Evolutionary conservation across 768 basidiomycete species (phyloP), one percentile per base, ranked within the genome.

Genomic region (Chalciporus chontae): DNA sequence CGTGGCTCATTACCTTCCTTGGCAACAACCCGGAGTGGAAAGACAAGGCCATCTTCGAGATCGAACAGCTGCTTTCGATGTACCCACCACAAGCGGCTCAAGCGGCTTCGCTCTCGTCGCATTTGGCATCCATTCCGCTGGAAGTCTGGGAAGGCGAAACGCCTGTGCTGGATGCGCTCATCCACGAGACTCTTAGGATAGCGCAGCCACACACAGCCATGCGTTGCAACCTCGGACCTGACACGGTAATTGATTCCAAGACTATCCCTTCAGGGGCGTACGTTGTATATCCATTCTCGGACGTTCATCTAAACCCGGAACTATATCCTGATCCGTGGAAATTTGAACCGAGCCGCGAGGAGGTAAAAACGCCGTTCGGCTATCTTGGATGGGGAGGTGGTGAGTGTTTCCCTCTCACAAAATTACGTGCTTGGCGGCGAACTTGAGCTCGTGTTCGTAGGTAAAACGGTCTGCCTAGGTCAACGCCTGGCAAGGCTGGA

Each of bases 301-400:
- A 85, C 61, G 82, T 88, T 38, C 87, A 90, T 69, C 78, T 90
- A 32, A 77, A 89, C 66, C 75, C 83, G 36, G 74, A 77, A 52
- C 66, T 90, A 18, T 90, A 90, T 65, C 78, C 81, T 41, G 79
- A 89, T 64, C 87, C 87, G 34, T 87, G 85, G 85, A 80, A 72
- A 57, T 90, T 87, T 59, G 84, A 89, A 70, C 88, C 87, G 40
- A 63, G 53, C 43, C 70, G 76, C 51, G 71, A 60, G 72, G 81
- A 66, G 68, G 71, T 56, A 69, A 76, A 67, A 67, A 68, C 72
- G 51, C 77, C 77, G 50, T 81, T 80, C 66, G 70, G 76, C 47
- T 89, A 84, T 62, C 73, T 89, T 43, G 87, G 86, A 29, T 90
- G 86, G 87, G 87, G 87, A 52, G 85, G 80, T 71, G 87, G 87